phyloP scores from a whole-genome alignment of 1,284 basidiomycete species.

The Apiotrichum porosum region DNA sequence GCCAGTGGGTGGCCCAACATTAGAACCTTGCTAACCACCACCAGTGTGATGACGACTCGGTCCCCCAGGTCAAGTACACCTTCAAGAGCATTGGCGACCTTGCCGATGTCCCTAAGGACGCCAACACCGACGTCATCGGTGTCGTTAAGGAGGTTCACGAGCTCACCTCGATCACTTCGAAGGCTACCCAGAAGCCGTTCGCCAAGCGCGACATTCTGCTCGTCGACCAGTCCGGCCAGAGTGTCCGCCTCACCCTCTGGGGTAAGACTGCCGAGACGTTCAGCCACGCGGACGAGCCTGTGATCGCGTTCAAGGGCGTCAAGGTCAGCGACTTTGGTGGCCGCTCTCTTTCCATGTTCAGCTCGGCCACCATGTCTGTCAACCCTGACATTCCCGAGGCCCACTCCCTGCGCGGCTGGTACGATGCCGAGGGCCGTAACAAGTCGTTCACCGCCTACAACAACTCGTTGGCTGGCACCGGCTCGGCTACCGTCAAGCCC shows the following conservation, averaged over 20 bases:
- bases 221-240: slow-evolving; percentile 77
- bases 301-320: slow-evolving; percentile 91
- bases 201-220: slow-evolving; percentile 82
- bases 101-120: slow-evolving; percentile 65
- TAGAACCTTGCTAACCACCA: neutral
- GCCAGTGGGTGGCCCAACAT: slow-evolving; percentile 40
- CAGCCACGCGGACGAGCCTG: slow-evolving; percentile 55
- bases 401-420: slow-evolving; percentile 84
- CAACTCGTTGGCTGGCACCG: slow-evolving; percentile 46
- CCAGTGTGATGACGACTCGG: slow-evolving; percentile 66
- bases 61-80: slow-evolving; percentile 77
- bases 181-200: slow-evolving; percentile 67
- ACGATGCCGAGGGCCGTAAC: slow-evolving; percentile 62
- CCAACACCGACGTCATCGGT: slow-evolving; percentile 67
- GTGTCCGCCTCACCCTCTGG: slow-evolving; percentile 88
- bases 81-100: slow-evolving; percentile 69
- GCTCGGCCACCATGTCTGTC: slow-evolving; percentile 65
- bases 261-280: slow-evolving; percentile 91
- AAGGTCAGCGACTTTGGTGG: slow-evolving; percentile 94
- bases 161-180: slow-evolving; percentile 65
- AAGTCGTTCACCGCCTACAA: slow-evolving; percentile 68
- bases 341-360: slow-evolving; percentile 70
- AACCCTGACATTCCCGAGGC: slow-evolving; percentile 87
- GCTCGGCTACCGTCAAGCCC: slow-evolving; percentile 54
- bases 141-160: slow-evolving; percentile 75